phyloP scores from a whole-genome alignment of 345 rosid species.

The Populus pruinosa region DNA sequence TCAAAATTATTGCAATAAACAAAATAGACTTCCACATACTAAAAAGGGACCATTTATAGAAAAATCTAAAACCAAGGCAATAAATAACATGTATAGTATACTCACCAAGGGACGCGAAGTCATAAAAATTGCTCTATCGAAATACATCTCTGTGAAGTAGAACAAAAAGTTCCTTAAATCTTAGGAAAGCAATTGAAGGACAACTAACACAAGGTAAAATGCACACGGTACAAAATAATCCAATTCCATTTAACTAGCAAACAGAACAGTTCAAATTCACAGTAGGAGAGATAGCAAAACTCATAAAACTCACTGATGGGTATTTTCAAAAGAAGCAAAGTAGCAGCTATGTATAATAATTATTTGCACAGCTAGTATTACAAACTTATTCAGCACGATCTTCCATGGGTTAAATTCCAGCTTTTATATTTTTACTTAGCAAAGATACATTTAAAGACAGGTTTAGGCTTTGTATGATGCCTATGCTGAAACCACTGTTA shows the following conservation, averaged over 20 bases:
- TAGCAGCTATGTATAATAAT: background rate
- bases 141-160: constrained; percentile 74
- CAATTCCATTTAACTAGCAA: background rate
- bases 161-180: constrained; percentile 8
- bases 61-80: background rate
- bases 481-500: too few species aligned
- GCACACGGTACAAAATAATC: background rate
- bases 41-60: background rate
- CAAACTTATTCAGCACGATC: background rate
- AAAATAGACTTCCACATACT: background rate
- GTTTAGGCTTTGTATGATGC: background rate
- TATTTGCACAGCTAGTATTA: background rate
- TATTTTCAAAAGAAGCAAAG: background rate
- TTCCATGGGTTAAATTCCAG: too few species aligned
- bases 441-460: background rate
- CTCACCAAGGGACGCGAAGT: constrained; percentile 97
- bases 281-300: background rate
- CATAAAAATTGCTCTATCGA: constrained; percentile 91
- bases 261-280: background rate
- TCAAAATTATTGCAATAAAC: background rate
- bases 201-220: background rate
- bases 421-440: background rate
- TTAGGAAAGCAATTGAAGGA: constrained; percentile 1
- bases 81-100: background rate
- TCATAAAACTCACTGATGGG: background rate